Evolutionary conservation across 1,284 basidiomycete species (phyloP).

Genomic region (Cystobasidium sp.): DNA sequence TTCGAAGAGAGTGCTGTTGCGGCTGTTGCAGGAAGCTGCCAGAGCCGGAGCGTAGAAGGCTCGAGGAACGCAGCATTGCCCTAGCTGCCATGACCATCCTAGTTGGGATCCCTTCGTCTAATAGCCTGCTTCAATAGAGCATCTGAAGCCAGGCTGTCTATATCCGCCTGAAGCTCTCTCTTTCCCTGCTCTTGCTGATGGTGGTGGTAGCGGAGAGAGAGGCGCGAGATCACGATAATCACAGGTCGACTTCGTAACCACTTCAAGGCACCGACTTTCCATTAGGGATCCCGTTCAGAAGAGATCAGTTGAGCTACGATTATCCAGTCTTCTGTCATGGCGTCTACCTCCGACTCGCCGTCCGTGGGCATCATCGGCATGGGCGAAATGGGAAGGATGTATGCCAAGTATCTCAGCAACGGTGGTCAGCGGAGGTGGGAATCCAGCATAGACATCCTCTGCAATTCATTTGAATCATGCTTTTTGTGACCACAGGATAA

Average conservation of each 20-base stretch:
- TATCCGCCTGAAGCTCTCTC: not conserved
- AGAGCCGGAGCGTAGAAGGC: not conserved
- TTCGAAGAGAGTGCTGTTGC: constrained; percentile 7
- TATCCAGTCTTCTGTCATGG: not conserved
- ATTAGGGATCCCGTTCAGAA: too few species aligned
- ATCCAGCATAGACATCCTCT: not conserved
- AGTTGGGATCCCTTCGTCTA: not conserved
- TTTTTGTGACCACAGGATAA: constrained; percentile 65
- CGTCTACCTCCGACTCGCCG: constrained; percentile 16
- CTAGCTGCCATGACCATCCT: constrained; percentile 11
- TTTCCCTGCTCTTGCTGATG: not conserved
- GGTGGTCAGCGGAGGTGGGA: constrained; percentile 84
- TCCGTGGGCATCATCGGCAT: constrained; percentile 59
- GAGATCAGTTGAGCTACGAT: too few species aligned
- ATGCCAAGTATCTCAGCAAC: constrained; percentile 73
- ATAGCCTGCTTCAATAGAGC: not conserved
- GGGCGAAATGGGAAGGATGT: constrained; percentile 88
- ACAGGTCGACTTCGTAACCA: too few species aligned
- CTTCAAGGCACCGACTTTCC: too few species aligned
- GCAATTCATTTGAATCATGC: too few species aligned
- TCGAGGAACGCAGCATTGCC: constrained; percentile 5
- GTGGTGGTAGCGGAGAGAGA: constrained; percentile 1
- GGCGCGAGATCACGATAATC: not conserved
- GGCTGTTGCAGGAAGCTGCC: constrained; percentile 34
- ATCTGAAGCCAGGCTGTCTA: constrained; percentile 4